phyloP scores from a whole-genome alignment of 805 yeast genomes.

The Groenewaldozyma tartarivorans region DNA sequence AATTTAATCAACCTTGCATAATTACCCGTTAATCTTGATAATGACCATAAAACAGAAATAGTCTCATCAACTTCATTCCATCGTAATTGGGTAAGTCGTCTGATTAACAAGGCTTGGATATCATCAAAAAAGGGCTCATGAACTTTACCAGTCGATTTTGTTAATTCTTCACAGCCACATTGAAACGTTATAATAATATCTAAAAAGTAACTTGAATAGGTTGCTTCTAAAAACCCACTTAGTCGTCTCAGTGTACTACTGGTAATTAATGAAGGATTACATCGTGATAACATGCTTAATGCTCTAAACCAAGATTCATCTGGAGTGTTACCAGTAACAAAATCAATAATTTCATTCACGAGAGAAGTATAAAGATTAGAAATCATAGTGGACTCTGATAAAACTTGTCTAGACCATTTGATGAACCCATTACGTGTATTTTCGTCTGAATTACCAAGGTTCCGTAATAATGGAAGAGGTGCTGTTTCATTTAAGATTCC shows the following conservation, averaged over 20 bases:
- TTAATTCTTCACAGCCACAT: not conserved
- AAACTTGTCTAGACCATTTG: too few species aligned
- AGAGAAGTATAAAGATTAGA: not conserved
- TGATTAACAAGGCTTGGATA: not conserved
- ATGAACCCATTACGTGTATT: not conserved
- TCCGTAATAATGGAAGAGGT: not conserved
- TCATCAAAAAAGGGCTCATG: not conserved
- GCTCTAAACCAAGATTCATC: not conserved
- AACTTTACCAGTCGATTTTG: not conserved
- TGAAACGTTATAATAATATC: not conserved
- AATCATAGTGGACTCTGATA: too few species aligned
- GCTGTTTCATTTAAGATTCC: too few species aligned
- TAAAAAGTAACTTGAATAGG: not conserved
- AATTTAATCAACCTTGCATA: not conserved
- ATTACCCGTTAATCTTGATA: not conserved
- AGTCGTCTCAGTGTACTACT: not conserved
- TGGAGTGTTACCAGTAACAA: not conserved
- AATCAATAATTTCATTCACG: not conserved
- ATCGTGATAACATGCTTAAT: not conserved
- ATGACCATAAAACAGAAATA: not conserved
- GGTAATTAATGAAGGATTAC: not conserved
- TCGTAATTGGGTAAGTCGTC: not conserved
- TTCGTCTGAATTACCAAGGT: not conserved
- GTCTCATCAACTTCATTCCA: not conserved
- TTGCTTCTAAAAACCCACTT: not conserved